Evolutionary conservation across 768 basidiomycete species (phyloP).

Genomic region (Tephrocybe sp.): DNA sequence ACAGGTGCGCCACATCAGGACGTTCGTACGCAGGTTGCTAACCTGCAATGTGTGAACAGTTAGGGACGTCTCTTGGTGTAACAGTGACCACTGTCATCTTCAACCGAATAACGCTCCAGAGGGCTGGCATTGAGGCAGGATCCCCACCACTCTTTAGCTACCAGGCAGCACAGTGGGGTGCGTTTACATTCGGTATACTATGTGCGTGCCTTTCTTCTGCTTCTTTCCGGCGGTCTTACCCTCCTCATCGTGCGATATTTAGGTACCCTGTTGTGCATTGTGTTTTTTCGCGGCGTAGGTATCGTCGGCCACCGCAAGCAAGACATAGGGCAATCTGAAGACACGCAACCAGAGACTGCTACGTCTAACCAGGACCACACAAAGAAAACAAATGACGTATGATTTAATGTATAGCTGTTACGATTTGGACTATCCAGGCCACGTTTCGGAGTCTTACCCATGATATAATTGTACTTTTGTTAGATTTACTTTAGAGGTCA

Average conservation of each 20-base stretch:
- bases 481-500: too few species aligned
- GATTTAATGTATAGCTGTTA: too few species aligned
- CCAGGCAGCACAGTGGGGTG: slow-evolving; percentile 63
- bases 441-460: too few species aligned
- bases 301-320: slow-evolving; percentile 19
- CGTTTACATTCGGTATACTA: slow-evolving; percentile 58
- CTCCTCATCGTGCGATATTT: too few species aligned
- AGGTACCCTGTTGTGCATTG: slow-evolving; percentile 17
- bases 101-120: slow-evolving; percentile 44
- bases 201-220: slow-evolving; percentile 32
- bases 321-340: too few species aligned
- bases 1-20: slow-evolving; percentile 39
- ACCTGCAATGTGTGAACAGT: slow-evolving; percentile 29
- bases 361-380: too few species aligned
- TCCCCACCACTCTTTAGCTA: slow-evolving; percentile 48
- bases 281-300: slow-evolving; percentile 20
- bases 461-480: too few species aligned
- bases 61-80: slow-evolving; percentile 70
- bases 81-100: slow-evolving; percentile 74
- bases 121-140: slow-evolving; percentile 28
- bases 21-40: neutral
- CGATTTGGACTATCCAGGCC: too few species aligned
- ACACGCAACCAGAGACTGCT: too few species aligned
- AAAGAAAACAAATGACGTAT: too few species aligned
- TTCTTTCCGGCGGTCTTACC: neutral